phyloP scores from a whole-genome alignment of 768 basidiomycete species.

The Termitomyces sp. region DNA sequence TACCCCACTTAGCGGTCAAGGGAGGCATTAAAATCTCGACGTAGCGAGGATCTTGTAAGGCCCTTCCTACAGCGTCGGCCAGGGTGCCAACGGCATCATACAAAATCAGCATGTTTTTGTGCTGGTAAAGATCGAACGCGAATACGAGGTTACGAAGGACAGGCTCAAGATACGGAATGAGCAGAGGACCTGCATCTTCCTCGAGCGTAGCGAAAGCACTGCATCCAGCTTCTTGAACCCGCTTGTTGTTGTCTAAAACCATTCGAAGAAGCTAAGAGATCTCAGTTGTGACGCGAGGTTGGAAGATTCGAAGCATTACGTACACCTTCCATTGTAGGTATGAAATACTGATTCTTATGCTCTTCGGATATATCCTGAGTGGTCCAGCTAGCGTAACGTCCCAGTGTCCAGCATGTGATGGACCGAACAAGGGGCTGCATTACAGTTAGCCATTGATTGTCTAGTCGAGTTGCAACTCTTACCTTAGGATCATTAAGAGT shows the following conservation, averaged over 20 bases:
- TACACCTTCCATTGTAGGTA: conserved; percentile 98
- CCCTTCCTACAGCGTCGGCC: conserved; percentile 91
- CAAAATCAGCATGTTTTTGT: conserved; percentile 97
- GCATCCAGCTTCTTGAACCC: conserved; percentile 98
- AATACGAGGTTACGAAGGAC: conserved; percentile 92
- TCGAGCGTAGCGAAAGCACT: conserved; percentile 98
- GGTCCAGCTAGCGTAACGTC: conserved; percentile 97
- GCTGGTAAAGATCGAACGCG: conserved; percentile 97
- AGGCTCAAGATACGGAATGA: conserved; percentile 92
- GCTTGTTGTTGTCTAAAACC: conserved; percentile 97
- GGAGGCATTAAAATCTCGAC: conserved; percentile 98
- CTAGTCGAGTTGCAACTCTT: conserved; percentile 14
- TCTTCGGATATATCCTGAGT: conserved; percentile 81
- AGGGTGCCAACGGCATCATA: conserved; percentile 99
- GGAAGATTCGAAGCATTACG: conserved; percentile 13
- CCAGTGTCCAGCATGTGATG: conserved; percentile 99
- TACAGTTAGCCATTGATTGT: conserved; percentile 8
- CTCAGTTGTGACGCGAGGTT: neutral
- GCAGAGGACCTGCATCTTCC: conserved; percentile 88
- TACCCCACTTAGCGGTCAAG: conserved; percentile 84
- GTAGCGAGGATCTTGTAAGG: conserved; percentile 78
- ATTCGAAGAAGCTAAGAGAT: conserved; percentile 82
- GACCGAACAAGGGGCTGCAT: conserved; percentile 90
- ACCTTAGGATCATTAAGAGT: conserved; percentile 92
- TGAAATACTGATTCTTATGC: conserved; percentile 86